phyloP scores from a whole-genome alignment of 116 monocot genomes.

The Thalassia testudinum region DNA sequence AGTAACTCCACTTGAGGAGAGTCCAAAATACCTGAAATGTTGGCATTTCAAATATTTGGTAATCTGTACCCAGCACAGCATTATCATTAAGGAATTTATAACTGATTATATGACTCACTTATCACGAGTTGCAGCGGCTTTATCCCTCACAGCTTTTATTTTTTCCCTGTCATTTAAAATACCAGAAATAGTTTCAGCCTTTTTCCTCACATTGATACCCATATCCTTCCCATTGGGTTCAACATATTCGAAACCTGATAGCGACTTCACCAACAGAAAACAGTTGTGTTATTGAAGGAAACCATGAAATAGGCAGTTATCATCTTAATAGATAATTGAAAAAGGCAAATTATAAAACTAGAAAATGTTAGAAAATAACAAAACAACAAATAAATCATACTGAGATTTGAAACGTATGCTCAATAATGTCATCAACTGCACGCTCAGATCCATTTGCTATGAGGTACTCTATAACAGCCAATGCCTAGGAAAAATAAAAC shows the following conservation, averaged over 20 bases:
- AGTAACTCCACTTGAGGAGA: slow-evolving; percentile 82
- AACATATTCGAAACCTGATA: slow-evolving; percentile 61
- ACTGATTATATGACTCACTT: slow-evolving; percentile 69
- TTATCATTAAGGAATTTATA: too few species aligned
- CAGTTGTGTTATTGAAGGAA: too few species aligned
- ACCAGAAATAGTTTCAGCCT: slow-evolving; percentile 58
- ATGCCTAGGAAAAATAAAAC: slow-evolving; percentile 26
- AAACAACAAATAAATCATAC: slow-evolving; percentile 23
- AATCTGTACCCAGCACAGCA: too few species aligned
- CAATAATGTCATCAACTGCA: slow-evolving; percentile 81
- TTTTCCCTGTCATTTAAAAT: slow-evolving; percentile 64
- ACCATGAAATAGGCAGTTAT: background rate
- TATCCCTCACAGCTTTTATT: slow-evolving; percentile 57
- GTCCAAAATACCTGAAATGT: slow-evolving; percentile 83
- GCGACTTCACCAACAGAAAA: slow-evolving; percentile 26
- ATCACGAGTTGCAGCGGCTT: slow-evolving; percentile 76
- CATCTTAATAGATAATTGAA: background rate
- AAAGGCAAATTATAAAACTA: too few species aligned
- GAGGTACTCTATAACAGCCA: slow-evolving; percentile 88
- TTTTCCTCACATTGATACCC: slow-evolving; percentile 83
- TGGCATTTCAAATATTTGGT: too few species aligned
- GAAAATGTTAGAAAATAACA: background rate
- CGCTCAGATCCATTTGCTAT: slow-evolving; percentile 86
- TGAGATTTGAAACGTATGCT: slow-evolving; percentile 64
- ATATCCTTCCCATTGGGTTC: slow-evolving; percentile 87